These are phyloP conservation scores for Phytophthora sansomeana DNA, from an alignment of 352 stramenopile species.

Conservation along the genomic window DNA sequence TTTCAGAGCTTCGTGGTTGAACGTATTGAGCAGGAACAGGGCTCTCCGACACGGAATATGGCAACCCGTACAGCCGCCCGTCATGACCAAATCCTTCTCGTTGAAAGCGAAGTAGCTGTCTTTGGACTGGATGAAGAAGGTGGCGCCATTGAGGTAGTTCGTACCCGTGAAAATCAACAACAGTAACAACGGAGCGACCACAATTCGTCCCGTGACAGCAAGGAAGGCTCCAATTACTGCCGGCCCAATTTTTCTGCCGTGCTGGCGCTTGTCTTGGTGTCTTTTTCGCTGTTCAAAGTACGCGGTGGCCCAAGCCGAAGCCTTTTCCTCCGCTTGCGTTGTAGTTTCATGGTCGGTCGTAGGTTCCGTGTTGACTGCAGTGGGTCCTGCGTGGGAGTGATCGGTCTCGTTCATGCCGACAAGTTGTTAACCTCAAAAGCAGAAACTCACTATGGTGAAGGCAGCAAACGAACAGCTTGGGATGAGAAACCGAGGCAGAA, in stretches of 20 bases:
- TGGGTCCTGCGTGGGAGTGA: background rate
- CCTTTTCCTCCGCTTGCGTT: constrained; percentile 1
- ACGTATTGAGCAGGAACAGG: background rate
- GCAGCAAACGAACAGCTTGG: background rate
- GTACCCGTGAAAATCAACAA: constrained; percentile 5
- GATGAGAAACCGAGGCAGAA: background rate
- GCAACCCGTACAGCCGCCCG: constrained; percentile 5
- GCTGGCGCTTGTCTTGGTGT: background rate
- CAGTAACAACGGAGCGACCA: constrained; percentile 17
- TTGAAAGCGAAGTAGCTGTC: constrained; percentile 28
- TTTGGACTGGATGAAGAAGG: constrained; percentile 12
- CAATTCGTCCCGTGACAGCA: constrained; percentile 17
- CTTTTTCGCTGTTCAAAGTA: constrained; percentile 12
- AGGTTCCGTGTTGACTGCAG: background rate
- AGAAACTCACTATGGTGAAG: background rate
- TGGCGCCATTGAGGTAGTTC: constrained; percentile 10
- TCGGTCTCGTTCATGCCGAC: background rate
- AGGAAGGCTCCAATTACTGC: constrained; percentile 12
- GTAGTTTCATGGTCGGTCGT: background rate
- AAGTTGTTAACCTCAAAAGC: background rate
- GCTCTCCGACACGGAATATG: background rate
- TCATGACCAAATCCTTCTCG: constrained; percentile 16
- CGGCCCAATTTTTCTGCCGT: constrained; percentile 2
- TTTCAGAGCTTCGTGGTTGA: constrained; percentile 6
- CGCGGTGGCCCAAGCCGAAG: constrained; percentile 8